phyloP scores from a whole-genome alignment of 805 yeast species.

The Metschnikowia santaceciliae region DNA sequence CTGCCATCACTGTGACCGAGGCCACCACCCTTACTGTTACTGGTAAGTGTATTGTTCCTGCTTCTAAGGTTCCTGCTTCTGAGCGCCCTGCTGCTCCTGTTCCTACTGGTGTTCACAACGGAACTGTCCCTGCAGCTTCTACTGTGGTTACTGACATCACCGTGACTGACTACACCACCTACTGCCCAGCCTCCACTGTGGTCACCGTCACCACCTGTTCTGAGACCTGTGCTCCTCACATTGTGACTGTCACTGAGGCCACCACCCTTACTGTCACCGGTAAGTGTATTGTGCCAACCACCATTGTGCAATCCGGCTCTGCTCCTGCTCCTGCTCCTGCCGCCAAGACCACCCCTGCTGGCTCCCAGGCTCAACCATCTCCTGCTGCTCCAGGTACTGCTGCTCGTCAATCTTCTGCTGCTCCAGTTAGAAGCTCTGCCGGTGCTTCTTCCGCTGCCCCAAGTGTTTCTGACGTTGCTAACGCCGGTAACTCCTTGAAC shows the following conservation, averaged over 20 bases:
- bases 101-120: not conserved
- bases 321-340: not conserved
- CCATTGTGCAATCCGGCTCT: not conserved
- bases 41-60: slow-evolving; percentile 28
- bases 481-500: slow-evolving; percentile 8
- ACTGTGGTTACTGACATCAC: slow-evolving; percentile 24
- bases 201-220: slow-evolving; percentile 31
- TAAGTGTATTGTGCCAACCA: slow-evolving; percentile 25
- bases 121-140: not conserved
- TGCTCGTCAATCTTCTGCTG: not conserved
- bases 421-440: slow-evolving; percentile 23
- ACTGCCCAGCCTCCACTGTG: slow-evolving; percentile 35
- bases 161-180: slow-evolving; percentile 35
- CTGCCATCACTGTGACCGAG: slow-evolving; percentile 26
- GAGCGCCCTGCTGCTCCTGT: not conserved
- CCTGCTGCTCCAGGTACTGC: not conserved
- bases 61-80: slow-evolving; percentile 1
- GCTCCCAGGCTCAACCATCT: not conserved
- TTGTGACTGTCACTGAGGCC: slow-evolving; percentile 30
- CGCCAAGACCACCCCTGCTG: slow-evolving; percentile 14
- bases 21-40: slow-evolving; percentile 33
- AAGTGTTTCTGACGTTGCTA: slow-evolving; percentile 27
- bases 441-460: slow-evolving; percentile 23
- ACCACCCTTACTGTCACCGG: slow-evolving; percentile 33
- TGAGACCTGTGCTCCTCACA: slow-evolving; percentile 25